Conservation (phyloP, 2,329 filamentous ascomycete species). For the Venturia carpophila region DNA sequence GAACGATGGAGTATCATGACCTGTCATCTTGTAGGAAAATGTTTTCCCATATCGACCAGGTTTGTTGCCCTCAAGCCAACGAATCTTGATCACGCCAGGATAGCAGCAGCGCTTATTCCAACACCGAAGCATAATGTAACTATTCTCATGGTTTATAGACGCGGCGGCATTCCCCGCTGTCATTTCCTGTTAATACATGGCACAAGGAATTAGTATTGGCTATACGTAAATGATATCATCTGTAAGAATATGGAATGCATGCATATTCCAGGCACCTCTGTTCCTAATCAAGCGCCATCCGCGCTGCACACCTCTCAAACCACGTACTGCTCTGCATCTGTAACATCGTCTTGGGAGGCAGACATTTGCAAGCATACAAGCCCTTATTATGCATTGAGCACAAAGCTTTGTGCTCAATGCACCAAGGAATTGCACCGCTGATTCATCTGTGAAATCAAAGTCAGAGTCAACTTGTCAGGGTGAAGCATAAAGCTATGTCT, state of each 20-base stretch:
- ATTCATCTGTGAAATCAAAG: neutral
- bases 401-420: neutral
- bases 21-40: neutral
- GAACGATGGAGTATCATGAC: neutral
- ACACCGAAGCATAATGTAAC: neutral
- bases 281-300: neutral
- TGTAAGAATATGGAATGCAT: neutral
- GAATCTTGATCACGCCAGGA: neutral
- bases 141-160: neutral
- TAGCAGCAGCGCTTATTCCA: neutral
- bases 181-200: neutral
- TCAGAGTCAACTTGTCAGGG: neutral
- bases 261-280: neutral
- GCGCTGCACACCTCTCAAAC: neutral
- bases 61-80: neutral
- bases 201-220: neutral
- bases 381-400: neutral
- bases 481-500: neutral
- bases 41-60: neutral
- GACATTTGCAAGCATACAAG: neutral
- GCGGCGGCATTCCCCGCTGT: neutral
- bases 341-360: neutral
- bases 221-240: neutral
- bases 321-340: neutral
- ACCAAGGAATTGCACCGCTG: neutral